Evolutionary conservation across 1,284 basidiomycete genomes (phyloP), one percentile per base, ranked within the genome.

Genomic region (Veloporphyrellus conicus): DNA sequence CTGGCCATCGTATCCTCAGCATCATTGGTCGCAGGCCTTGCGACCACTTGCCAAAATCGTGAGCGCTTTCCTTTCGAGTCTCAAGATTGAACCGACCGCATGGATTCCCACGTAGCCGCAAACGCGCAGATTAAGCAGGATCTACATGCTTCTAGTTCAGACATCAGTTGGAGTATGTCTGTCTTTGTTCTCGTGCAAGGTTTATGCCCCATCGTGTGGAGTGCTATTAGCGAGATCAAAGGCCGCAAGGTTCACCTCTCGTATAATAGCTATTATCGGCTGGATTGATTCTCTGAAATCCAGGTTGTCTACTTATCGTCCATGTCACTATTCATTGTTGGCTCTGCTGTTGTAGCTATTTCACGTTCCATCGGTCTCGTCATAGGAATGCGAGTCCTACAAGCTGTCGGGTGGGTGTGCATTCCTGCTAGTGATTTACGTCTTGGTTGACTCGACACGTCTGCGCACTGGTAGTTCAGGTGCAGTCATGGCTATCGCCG

Each of bases 181-280:
- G 57, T 90, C 12, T 94, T 90, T 68, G 86, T 93, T 55, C 70
- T 90, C n/a, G 62, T 85, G 12, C 88, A 90, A 66, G 88, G 89
- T 1, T 57, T 71, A 16, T 69, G 81, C 39, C 88, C 88, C 0
- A 55, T 87, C 22, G 48, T 86, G 3, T 92, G 90, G 89, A 80
- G 76, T 35, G 76, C 82, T 0, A 67, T 90, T 16, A 87, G 84
- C 49, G 90, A 93, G 63, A 78, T 93, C 25, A 82, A 82, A 52
- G 90, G 90, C 1, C 73, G 90, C 36, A 91, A 87, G 74, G 84
- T 84, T 16, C 41, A 41, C 40, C 11, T 46, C 25, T 27, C 34
- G 14, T 48, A 23, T 3, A 49, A n/a, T n/a, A n/a, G n/a, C n/a
- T n/a, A n/a, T n/a, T n/a, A n/a, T n/a, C n/a, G n/a, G n/a, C n/a